Conservation (phyloP, 345 rosid genomes). For the Eucalyptus pauciflora region DNA sequence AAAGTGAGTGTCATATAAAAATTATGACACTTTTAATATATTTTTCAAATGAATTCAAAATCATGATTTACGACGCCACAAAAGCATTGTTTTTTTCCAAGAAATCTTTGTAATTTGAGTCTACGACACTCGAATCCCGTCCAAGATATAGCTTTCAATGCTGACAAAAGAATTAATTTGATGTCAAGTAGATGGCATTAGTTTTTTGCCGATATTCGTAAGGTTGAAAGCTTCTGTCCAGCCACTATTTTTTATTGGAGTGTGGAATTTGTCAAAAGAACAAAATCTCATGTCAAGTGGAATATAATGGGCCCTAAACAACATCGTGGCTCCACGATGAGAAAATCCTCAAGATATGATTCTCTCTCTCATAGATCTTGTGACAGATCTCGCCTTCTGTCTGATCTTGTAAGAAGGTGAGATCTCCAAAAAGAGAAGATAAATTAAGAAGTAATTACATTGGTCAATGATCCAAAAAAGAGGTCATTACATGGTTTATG, state of each 20-base stretch:
- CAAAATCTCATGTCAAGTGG: neutral
- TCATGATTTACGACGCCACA: rapidly evolving
- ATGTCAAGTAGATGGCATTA: neutral
- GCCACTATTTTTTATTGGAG: neutral
- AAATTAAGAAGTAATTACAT: too few species aligned
- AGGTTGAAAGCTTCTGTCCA: neutral
- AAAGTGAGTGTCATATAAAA: rapidly evolving
- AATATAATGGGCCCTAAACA: too few species aligned
- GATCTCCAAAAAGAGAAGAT: too few species aligned
- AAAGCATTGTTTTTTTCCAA: neutral
- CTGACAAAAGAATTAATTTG: too few species aligned
- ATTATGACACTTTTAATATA: too few species aligned
- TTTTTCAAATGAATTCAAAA: neutral
- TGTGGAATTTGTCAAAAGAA: neutral
- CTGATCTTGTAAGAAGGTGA: too few species aligned
- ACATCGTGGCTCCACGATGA: too few species aligned
- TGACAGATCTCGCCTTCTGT: too few species aligned
- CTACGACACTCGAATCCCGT: neutral
- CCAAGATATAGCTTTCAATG: neutral
- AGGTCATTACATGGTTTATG: too few species aligned
- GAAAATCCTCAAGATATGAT: too few species aligned
- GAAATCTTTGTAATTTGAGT: neutral
- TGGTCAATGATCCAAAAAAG: too few species aligned
- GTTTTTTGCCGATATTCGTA: neutral
- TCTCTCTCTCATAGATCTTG: too few species aligned